These are phyloP conservation scores for Phoma sp. DNA, from an alignment of 2,329 filamentous ascomycete species.

Conservation along the genomic window DNA sequence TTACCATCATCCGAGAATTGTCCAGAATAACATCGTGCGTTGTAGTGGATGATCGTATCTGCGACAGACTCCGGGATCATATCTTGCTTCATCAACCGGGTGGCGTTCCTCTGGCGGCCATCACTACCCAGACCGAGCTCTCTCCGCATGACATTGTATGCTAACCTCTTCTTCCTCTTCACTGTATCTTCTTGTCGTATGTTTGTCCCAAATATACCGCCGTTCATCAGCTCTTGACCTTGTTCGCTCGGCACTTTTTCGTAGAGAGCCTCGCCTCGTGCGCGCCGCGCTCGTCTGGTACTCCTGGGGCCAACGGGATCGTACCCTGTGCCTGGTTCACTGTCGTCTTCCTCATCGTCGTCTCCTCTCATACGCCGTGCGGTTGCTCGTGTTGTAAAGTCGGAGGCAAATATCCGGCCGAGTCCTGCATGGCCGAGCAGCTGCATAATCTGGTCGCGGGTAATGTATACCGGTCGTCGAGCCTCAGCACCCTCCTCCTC, in stretches of 20 bases:
- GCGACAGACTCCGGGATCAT: slow-evolving; percentile 80
- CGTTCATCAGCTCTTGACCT: slow-evolving; percentile 80
- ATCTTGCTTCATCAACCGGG: slow-evolving; percentile 73
- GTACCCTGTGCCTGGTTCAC: slow-evolving; percentile 47
- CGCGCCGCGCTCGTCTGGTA: slow-evolving; percentile 48
- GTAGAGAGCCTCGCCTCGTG: slow-evolving; percentile 63
- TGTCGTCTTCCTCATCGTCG: slow-evolving; percentile 48
- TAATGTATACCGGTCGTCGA: slow-evolving; percentile 50
- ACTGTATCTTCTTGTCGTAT: slow-evolving; percentile 59
- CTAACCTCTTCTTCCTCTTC: slow-evolving; percentile 68
- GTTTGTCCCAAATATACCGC: slow-evolving; percentile 79
- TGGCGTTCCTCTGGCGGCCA: slow-evolving; percentile 66
- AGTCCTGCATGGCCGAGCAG: slow-evolving; percentile 63
- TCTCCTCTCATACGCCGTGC: slow-evolving; percentile 28
- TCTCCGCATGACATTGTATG: slow-evolving; percentile 77
- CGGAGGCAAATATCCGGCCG: slow-evolving; percentile 57
- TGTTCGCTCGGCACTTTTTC: slow-evolving; percentile 85
- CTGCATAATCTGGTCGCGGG: slow-evolving; percentile 60
- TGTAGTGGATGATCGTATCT: slow-evolving; percentile 88
- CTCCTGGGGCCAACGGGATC: slow-evolving; percentile 41
- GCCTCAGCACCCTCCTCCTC: slow-evolving; percentile 33
- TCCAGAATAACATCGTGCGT: slow-evolving; percentile 87
- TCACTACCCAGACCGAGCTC: slow-evolving; percentile 76
- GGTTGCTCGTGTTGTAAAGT: slow-evolving; percentile 32
- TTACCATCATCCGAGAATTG: slow-evolving; percentile 97